Conservation (phyloP, 441 rosid species). For the Flueggea neowawraea region DNA sequence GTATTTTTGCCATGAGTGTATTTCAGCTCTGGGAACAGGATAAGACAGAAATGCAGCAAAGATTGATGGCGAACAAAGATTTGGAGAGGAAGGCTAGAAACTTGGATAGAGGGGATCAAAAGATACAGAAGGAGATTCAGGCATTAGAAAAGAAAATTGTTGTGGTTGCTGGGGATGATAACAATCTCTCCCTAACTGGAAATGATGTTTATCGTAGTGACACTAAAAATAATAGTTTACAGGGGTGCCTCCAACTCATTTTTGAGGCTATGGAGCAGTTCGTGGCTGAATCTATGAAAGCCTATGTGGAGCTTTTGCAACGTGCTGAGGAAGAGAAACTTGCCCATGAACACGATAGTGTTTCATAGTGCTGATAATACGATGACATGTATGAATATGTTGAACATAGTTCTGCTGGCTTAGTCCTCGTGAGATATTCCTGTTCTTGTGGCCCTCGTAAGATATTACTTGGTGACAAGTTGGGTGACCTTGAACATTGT, state of each 20-base stretch:
- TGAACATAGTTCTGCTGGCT: neutral
- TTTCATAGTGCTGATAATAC: constrained; percentile 19
- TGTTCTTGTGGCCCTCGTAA: neutral
- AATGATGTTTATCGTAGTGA: constrained; percentile 64
- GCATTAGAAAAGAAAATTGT: constrained; percentile 81
- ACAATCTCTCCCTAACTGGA: constrained; percentile 37
- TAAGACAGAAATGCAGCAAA: constrained; percentile 46
- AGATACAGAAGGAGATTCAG: constrained; percentile 79
- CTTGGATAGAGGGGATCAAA: constrained; percentile 80
- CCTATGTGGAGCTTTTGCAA: constrained; percentile 72
- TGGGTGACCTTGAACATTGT: too few relatives aligned
- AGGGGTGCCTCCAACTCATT: constrained; percentile 61
- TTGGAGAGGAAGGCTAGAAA: constrained; percentile 55
- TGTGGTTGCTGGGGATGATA: constrained; percentile 45
- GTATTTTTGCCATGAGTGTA: constrained; percentile 55
- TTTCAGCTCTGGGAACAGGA: constrained; percentile 81
- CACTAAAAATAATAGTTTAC: constrained; percentile 57
- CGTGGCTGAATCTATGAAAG: constrained; percentile 55
- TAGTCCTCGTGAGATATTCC: neutral
- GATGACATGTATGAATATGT: neutral
- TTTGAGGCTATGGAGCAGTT: constrained; percentile 95
- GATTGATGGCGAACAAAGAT: constrained; percentile 53
- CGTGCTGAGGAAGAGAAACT: constrained; percentile 70
- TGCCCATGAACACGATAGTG: constrained; percentile 36
- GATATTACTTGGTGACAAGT: too few relatives aligned